Evolutionary conservation across 139 green algal species (phyloP).

Genomic region (Deuterostichococcus epilithicus): DNA sequence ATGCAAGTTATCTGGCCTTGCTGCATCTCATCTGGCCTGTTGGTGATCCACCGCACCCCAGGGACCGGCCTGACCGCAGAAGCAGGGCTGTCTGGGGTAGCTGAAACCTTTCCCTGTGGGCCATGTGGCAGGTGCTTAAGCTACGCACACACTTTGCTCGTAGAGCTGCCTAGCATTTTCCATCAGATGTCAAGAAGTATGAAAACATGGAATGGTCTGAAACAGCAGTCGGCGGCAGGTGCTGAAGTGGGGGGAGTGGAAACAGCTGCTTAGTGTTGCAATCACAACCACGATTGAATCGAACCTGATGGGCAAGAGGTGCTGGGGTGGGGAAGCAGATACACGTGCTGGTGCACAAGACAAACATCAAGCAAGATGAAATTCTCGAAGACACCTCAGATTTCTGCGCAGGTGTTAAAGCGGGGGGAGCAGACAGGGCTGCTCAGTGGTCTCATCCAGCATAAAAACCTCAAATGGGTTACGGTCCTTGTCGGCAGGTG

Average conservation of each 20-base stretch:
- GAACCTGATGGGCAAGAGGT: background rate
- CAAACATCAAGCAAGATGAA: background rate
- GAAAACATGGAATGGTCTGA: too few relatives aligned
- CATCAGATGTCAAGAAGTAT: too few relatives aligned
- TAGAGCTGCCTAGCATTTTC: too few relatives aligned
- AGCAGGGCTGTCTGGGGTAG: background rate
- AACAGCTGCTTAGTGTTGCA: background rate
- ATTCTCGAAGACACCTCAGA: too few relatives aligned
- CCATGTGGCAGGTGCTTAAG: too few relatives aligned
- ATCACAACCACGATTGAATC: background rate
- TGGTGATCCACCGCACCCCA: background rate
- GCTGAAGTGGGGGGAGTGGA: too few relatives aligned
- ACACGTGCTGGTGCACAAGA: background rate
- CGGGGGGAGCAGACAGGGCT: background rate
- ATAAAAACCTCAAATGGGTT: too few relatives aligned
- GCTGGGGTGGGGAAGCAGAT: background rate
- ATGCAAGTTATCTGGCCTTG: background rate
- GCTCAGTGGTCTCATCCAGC: too few relatives aligned
- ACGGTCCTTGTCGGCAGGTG: conserved; percentile 62
- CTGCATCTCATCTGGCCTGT: background rate
- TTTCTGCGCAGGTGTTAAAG: background rate
- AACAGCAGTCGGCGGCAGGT: too few relatives aligned
- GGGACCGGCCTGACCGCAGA: background rate
- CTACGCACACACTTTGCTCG: too few relatives aligned
- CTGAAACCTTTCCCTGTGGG: too few relatives aligned